Conservation (phyloP, 2,329 filamentous ascomycete genomes). For the Daldinia sp. region DNA sequence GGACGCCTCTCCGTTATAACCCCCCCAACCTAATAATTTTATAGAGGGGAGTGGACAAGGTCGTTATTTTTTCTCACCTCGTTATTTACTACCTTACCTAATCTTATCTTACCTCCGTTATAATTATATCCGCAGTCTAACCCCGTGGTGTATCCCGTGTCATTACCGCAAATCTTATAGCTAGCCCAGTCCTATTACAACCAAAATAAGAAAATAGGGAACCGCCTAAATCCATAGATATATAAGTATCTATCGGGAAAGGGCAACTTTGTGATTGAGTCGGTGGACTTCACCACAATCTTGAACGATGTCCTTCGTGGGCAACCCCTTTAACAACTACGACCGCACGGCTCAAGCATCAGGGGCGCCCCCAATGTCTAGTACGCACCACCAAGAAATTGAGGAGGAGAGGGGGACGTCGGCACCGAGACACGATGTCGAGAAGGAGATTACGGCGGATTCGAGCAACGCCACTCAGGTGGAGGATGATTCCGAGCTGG, state of each 20-base stretch:
- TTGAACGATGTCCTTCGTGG: slow-evolving; percentile 53
- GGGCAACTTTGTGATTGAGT: slow-evolving; percentile 1
- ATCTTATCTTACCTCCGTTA: slow-evolving; percentile 14
- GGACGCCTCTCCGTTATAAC: neutral
- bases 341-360: slow-evolving; percentile 57
- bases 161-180: neutral
- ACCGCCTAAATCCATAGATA: neutral
- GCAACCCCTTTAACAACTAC: slow-evolving; percentile 56
- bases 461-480: slow-evolving; percentile 48
- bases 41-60: neutral
- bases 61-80: slow-evolving; percentile 5
- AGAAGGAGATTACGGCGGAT: slow-evolving; percentile 42
- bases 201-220: neutral
- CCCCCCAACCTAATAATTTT: neutral
- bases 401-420: slow-evolving; percentile 38
- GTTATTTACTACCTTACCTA: neutral
- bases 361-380: slow-evolving; percentile 49
- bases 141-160: neutral
- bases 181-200: neutral
- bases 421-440: slow-evolving; percentile 33
- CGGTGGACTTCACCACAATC: slow-evolving; percentile 1
- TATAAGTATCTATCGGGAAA: neutral
- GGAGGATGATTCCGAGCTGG: slow-evolving; percentile 55
- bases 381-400: slow-evolving; percentile 39
- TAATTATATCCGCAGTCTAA: neutral